Base-by-base conservation (phyloP, 352 stramenopile species). In the Globisporangium paroecandrum region DNA sequence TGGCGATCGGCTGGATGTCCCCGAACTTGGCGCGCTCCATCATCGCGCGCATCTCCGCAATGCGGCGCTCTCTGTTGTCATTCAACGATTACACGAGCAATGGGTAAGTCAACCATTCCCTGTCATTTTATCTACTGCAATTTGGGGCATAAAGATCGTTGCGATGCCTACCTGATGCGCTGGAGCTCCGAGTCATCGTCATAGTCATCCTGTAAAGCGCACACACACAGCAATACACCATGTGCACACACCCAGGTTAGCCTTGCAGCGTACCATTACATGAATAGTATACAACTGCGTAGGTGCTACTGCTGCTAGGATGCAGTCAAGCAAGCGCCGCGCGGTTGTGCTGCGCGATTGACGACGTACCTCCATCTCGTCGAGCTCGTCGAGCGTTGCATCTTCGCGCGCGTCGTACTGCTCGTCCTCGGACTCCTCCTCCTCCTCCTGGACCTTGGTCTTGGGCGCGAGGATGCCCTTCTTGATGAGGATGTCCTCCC, bases 401-500 rank as follows among this genome's bases (percentile, higher is more conserved):
- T 95, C 65, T 72, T 95, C 81, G 55, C 86, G 86, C 55, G 87
- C 78, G 64, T 94, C 85, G 22, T 81, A 75, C 68, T 90, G 73
- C 69, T 94, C 78, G 27, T 90, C 83, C 36, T 94, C 83, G 15
- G 87, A 75, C 47, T 85, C 64, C 36, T 93, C 76, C 55, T 87
- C 81, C 65, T 96, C 87, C 10, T 93, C 82, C 43, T 75, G 77
- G 46, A 94, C 89, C 75, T 96, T 96, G 49, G 83, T 93, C 85
- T 95, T 96, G 53, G 89, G 89, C 25, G 89, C 89, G 32, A 96
- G 71, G 68, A 96, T 96, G 6, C 89, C 89, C 68, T 93, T 93
- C 76, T 95, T 96, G 57, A 96, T 75, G 63, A 96, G 72, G 69
- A 96, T 96, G 62, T 96, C 89, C 74, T 96, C 89, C 89, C 89